These are phyloP conservation scores for Paramecium biaurelia DNA, from an alignment of 73 alveolate genomes.

Conservation along the genomic window DNA sequence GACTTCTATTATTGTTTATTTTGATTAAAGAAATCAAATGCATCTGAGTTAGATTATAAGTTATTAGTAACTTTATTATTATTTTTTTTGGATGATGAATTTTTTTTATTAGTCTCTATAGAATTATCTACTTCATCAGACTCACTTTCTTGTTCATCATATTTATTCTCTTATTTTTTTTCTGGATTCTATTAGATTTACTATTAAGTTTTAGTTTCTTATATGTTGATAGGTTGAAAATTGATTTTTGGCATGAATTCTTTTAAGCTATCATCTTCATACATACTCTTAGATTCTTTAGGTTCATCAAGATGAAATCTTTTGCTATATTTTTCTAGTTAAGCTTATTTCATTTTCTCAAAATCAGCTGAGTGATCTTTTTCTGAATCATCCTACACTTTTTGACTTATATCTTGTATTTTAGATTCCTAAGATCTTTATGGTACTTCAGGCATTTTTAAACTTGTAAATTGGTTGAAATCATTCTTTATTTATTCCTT, in stretches of 20 bases:
- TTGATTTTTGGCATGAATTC: slow-evolving; percentile 33
- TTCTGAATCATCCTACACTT: not conserved
- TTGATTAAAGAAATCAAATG: not conserved
- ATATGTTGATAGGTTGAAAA: slow-evolving; percentile 13
- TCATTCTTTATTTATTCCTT: not conserved
- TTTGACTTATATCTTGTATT: not conserved
- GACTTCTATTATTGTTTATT: not conserved
- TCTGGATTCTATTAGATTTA: not conserved
- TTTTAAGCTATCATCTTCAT: not conserved
- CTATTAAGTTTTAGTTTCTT: not conserved
- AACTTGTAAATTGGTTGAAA: not conserved
- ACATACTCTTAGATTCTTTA: not conserved
- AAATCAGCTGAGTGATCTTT: not conserved
- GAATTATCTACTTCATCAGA: not conserved
- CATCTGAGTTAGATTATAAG: not conserved
- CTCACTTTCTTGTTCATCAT: not conserved
- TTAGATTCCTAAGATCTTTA: not conserved
- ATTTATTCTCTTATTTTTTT: not conserved
- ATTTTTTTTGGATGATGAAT: not conserved
- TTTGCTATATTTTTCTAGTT: slow-evolving; percentile 37
- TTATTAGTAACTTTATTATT: not conserved
- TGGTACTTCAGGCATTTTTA: slow-evolving; percentile 15
- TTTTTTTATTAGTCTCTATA: not conserved
- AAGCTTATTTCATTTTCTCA: slow-evolving; percentile 19
- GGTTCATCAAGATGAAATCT: slow-evolving; percentile 47